Conservation (phyloP, 1,284 basidiomycete genomes). For the Mycena sp. region DNA sequence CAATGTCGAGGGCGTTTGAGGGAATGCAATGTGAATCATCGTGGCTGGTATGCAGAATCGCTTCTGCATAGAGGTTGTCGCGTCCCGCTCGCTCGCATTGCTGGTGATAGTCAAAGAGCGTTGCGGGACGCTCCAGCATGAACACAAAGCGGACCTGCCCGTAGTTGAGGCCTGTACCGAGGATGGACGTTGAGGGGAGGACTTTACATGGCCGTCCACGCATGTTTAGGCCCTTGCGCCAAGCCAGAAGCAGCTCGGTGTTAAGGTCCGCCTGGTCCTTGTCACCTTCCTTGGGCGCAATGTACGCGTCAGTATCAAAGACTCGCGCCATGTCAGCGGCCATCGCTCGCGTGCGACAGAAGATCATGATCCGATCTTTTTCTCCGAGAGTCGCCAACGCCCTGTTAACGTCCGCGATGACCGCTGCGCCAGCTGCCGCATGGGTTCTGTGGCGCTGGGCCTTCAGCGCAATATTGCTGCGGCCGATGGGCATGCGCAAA, state of each 20-base stretch:
- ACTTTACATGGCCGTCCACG: too few species aligned
- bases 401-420: background rate
- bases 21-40: too few species aligned
- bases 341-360: background rate
- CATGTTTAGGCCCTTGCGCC: background rate
- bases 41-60: too few species aligned
- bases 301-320: conserved; percentile 1
- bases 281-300: background rate
- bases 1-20: too few species aligned
- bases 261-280: background rate
- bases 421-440: background rate
- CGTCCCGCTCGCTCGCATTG: too few species aligned
- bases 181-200: too few species aligned
- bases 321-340: background rate
- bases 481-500: conserved; percentile 8
- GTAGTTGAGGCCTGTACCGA: too few species aligned
- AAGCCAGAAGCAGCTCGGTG: background rate
- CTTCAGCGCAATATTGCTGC: background rate
- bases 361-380: conserved; percentile 10
- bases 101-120: too few species aligned
- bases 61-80: too few species aligned
- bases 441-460: background rate
- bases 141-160: too few species aligned
- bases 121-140: too few species aligned
- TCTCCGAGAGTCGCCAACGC: background rate